Conservation (phyloP, 768 basidiomycete species). For the Leccinum boreale region DNA sequence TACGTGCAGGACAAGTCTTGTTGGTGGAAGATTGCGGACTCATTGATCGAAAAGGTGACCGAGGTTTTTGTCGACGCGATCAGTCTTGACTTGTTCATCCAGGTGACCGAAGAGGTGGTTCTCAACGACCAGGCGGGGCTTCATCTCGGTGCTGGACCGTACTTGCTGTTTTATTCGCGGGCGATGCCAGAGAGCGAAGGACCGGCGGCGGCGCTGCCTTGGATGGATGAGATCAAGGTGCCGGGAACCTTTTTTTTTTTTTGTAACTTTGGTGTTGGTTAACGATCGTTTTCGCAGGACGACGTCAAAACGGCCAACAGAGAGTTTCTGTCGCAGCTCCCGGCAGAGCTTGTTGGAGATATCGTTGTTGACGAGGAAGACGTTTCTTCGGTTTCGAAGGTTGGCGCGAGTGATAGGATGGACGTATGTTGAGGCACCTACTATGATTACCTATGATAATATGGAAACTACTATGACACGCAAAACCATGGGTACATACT, state of each 20-base stretch:
- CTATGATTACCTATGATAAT: background rate
- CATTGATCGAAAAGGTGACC: constrained; percentile 58
- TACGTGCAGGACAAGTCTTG: constrained; percentile 60
- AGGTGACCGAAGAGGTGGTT: constrained; percentile 73
- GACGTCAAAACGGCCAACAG: constrained; percentile 37
- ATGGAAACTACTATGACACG: background rate
- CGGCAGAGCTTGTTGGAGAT: constrained; percentile 28
- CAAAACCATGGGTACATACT: too few species aligned
- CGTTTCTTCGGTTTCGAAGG: background rate
- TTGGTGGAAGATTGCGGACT: constrained; percentile 85
- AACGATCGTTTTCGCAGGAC: constrained; percentile 15
- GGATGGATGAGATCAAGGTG: constrained; percentile 32
- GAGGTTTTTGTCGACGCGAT: background rate
- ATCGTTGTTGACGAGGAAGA: constrained; percentile 18
- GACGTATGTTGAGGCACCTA: constrained; percentile 13
- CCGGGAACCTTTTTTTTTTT: background rate
- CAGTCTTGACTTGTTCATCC: background rate
- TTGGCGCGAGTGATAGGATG: constrained; percentile 9
- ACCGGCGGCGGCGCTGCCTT: constrained; percentile 13
- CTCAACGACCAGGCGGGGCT: constrained; percentile 67
- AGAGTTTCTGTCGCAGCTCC: constrained; percentile 34
- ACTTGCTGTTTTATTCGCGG: constrained; percentile 67
- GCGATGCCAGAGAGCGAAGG: constrained; percentile 23
- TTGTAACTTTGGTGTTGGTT: background rate
- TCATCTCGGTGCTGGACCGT: constrained; percentile 75